Evolutionary conservation across 1,139 yeast species (phyloP).

Genomic region (Protomyces lactucae-debilis): DNA sequence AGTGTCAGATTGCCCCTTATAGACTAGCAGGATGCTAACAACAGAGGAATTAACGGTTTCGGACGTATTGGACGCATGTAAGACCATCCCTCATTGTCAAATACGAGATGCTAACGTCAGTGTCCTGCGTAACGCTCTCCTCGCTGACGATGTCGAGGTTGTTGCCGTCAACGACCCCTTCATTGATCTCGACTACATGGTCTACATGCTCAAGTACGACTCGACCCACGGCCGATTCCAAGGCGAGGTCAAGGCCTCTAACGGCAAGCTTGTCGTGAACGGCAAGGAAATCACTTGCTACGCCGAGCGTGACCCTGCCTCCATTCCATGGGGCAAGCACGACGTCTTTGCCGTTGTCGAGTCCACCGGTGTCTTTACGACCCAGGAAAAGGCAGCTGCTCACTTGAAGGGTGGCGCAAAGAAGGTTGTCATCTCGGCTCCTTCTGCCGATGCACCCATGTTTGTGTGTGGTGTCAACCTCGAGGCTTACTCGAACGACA

Average conservation of each 20-base stretch:
- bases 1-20: conserved; percentile 43
- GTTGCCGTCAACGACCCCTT: conserved; percentile 82
- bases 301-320: conserved; percentile 73
- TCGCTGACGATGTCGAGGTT: conserved; percentile 63
- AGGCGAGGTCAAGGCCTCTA: conserved; percentile 62
- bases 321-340: conserved; percentile 74
- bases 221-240: conserved; percentile 74
- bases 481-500: conserved; percentile 64
- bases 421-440: conserved; percentile 85
- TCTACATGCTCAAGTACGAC: conserved; percentile 85
- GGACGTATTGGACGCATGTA: conserved; percentile 78
- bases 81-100: conserved; percentile 35
- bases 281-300: conserved; percentile 64
- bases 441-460: conserved; percentile 85
- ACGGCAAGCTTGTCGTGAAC: conserved; percentile 55
- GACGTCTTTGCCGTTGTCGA: conserved; percentile 74
- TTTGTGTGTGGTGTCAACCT: conserved; percentile 79
- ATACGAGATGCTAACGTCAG: conserved; percentile 6
- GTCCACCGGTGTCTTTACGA: conserved; percentile 88
- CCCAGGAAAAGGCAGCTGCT: conserved; percentile 67
- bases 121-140: conserved; percentile 66
- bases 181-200: conserved; percentile 76
- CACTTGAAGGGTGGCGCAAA: conserved; percentile 84
- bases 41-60: conserved; percentile 41
- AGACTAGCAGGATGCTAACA: background rate